A percentile compares a stretch with the other conserved stretches of the same genome.
phyloP scores from a whole-genome alignment of 2,329 filamentous ascomycete genomes.

The Aspergillus eucalypticola region DNA sequence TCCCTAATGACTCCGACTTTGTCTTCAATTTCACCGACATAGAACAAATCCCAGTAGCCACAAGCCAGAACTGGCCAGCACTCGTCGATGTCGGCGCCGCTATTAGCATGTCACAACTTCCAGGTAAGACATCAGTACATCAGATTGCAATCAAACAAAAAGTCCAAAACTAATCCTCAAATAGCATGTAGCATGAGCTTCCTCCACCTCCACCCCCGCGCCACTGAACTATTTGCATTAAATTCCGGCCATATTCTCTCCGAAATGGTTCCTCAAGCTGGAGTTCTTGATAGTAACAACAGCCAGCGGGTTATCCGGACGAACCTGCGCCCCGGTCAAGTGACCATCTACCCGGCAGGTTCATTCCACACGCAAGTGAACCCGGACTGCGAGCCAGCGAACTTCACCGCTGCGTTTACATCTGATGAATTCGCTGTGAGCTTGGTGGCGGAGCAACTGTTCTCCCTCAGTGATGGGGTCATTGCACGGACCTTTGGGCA shows the following conservation, averaged over 20 bases:
- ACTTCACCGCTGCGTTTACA: slow-evolving; percentile 26
- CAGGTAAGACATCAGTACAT: slow-evolving; percentile 16
- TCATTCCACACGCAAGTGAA: slow-evolving; percentile 31
- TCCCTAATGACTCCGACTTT: slow-evolving; percentile 25
- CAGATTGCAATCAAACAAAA: background rate
- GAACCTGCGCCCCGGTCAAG: slow-evolving; percentile 20
- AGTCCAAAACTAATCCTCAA: background rate
- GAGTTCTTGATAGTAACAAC: slow-evolving; percentile 16
- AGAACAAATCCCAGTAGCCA: slow-evolving; percentile 16
- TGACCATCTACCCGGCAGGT: slow-evolving; percentile 28
- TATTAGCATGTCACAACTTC: slow-evolving; percentile 21
- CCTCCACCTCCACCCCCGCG: slow-evolving; percentile 28
- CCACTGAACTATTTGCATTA: slow-evolving; percentile 26
- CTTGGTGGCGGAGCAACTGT: slow-evolving; percentile 22
- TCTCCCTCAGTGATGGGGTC: slow-evolving; percentile 23
- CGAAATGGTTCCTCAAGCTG: slow-evolving; percentile 24
- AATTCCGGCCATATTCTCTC: slow-evolving; percentile 20
- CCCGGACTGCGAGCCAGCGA: slow-evolving; percentile 27
- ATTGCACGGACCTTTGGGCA: slow-evolving; percentile 22
- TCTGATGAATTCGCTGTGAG: slow-evolving; percentile 25
- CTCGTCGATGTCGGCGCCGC: slow-evolving; percentile 20
- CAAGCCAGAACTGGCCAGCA: slow-evolving; percentile 22
- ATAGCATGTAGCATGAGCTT: slow-evolving; percentile 29
- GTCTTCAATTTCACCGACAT: slow-evolving; percentile 23
- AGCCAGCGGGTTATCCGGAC: slow-evolving; percentile 22